These are phyloP conservation scores for Aspergillus tubingensis DNA, from an alignment of 2,329 filamentous ascomycete genomes.

Conservation along the genomic window DNA sequence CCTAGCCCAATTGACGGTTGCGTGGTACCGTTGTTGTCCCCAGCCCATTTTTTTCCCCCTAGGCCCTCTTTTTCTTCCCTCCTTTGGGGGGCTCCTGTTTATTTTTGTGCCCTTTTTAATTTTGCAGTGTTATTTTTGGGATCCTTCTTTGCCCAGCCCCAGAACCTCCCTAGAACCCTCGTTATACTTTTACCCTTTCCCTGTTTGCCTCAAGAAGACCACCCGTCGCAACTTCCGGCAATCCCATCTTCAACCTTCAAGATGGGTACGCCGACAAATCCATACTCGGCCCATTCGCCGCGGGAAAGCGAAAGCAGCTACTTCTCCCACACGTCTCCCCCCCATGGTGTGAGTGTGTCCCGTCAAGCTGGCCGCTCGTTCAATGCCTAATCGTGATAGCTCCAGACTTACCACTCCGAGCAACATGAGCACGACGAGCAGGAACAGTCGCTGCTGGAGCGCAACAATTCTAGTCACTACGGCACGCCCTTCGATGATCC, in stretches of 20 bases:
- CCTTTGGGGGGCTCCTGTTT: constrained; percentile 2
- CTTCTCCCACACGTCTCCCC: constrained; percentile 11
- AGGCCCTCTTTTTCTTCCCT: not conserved
- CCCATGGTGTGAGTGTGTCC: constrained; percentile 6
- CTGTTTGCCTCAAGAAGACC: constrained; percentile 1
- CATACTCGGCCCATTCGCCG: constrained; percentile 6
- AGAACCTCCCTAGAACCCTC: constrained; percentile 3
- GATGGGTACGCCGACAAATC: constrained; percentile 5
- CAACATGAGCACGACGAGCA: constrained; percentile 19
- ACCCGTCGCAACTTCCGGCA: not conserved
- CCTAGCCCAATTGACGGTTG: constrained; percentile 3
- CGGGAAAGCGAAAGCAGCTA: constrained; percentile 11
- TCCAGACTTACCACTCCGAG: not conserved
- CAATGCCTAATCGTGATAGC: not conserved
- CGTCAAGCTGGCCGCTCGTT: not conserved
- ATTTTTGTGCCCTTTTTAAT: constrained; percentile 7
- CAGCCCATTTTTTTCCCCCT: constrained; percentile 1
- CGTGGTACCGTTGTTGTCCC: constrained; percentile 7
- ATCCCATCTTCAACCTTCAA: constrained; percentile 6
- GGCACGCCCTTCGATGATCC: constrained; percentile 51
- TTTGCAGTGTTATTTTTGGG: constrained; percentile 9
- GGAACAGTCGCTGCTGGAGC: constrained; percentile 30
- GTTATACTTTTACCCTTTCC: not conserved
- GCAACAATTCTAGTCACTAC: constrained; percentile 45
- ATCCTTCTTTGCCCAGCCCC: not conserved